Percentiles rank a stretch among this genome's conserved stretches.
phyloP scores from a whole-genome alignment of 371 early-diverging fungal genomes.

The Mortierella polycephala region DNA sequence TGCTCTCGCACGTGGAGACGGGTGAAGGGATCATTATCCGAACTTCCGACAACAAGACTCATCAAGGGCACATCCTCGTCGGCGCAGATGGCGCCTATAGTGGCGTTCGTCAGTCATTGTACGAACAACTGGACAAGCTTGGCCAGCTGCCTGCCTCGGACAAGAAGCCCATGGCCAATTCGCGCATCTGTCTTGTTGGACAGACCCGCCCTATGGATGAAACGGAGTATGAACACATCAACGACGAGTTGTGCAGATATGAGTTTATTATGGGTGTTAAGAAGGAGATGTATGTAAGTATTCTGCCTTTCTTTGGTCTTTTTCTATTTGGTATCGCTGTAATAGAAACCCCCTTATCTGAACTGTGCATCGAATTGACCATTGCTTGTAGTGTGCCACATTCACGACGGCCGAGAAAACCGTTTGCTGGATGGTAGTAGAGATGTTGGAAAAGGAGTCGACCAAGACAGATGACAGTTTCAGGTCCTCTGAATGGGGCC shows the following conservation, averaged over 20 bases:
- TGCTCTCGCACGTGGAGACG: slow-evolving; percentile 2
- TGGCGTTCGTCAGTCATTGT: slow-evolving; percentile 17
- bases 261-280: neutral
- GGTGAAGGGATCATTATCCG: slow-evolving; percentile 10
- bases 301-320: neutral
- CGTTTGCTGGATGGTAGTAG: slow-evolving; percentile 8
- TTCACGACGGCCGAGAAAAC: slow-evolving; percentile 8
- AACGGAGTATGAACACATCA: neutral
- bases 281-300: slow-evolving; percentile 5
- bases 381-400: slow-evolving; percentile 2
- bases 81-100: slow-evolving; percentile 35
- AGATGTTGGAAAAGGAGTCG: slow-evolving; percentile 1
- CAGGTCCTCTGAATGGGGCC: slow-evolving; percentile 27
- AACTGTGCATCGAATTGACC: neutral
- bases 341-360: neutral
- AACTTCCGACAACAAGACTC: slow-evolving; percentile 5
- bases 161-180: neutral
- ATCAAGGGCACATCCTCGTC: slow-evolving; percentile 22
- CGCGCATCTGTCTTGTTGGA: slow-evolving; percentile 12
- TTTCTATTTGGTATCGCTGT: neutral
- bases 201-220: slow-evolving; percentile 7
- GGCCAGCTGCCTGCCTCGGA: slow-evolving; percentile 11
- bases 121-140: slow-evolving; percentile 6
- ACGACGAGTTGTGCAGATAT: neutral
- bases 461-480: slow-evolving; percentile 6